phyloP scores from a whole-genome alignment of 441 rosid genomes.

The Brassica hybrid region DNA sequence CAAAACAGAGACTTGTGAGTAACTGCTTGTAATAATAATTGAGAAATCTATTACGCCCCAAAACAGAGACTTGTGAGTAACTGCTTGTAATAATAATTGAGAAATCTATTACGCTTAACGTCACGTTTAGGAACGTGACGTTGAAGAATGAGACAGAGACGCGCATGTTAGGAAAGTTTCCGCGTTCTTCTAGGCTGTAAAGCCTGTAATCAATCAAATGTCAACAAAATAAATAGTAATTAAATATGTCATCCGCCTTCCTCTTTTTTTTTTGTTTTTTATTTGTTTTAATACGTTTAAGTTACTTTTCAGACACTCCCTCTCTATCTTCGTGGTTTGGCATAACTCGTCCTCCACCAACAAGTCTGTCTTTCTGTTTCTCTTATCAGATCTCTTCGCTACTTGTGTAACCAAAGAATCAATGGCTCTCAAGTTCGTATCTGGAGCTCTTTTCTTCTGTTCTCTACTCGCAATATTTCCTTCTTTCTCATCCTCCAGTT shows the following conservation, averaged over 20 bases:
- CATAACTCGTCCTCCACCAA: not conserved
- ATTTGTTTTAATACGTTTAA: not conserved
- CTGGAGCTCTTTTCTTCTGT: conserved; percentile 31
- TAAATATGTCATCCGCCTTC: not conserved
- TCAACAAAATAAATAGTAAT: conserved; percentile 10
- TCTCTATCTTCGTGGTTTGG: not conserved
- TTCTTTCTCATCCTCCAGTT: conserved; percentile 34
- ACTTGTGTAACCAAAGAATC: conserved; percentile 3
- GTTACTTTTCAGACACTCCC: not conserved
- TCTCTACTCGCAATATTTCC: conserved; percentile 26
- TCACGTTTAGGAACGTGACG: not conserved
- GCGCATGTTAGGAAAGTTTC: conserved; percentile 21
- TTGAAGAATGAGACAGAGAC: not conserved
- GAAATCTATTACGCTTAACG: not conserved
- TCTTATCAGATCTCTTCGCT: conserved; percentile 34
- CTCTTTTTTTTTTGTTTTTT: not conserved
- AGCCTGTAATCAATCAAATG: not conserved
- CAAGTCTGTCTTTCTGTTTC: conserved; percentile 1
- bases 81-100: no score
- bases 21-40: not conserved
- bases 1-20: not conserved
- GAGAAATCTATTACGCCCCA: no score
- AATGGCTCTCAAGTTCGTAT: conserved; percentile 39
- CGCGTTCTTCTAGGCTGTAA: conserved; percentile 38
- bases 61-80: not conserved